Evolutionary conservation across 441 rosid species (phyloP).

Genomic region (Codiaeum variegatum): DNA sequence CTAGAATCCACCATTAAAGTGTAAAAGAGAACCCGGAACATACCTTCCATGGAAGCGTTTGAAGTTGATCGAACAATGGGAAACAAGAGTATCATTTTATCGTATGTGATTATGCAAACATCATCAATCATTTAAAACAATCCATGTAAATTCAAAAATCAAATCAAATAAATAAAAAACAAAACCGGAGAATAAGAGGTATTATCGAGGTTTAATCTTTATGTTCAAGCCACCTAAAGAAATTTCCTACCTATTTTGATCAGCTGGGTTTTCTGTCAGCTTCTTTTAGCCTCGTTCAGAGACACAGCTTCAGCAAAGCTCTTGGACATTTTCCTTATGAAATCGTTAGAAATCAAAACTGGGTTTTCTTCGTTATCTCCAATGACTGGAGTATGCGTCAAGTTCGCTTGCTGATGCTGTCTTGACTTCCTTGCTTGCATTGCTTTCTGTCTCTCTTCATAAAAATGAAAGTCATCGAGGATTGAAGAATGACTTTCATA

Average conservation of each 20-base stretch:
- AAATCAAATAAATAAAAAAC: not conserved
- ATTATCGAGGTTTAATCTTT: constrained; percentile 14
- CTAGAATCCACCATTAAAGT: not conserved
- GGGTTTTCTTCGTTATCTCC: constrained; percentile 23
- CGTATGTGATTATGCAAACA: not conserved
- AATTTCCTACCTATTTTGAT: constrained; percentile 11
- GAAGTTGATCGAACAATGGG: not conserved
- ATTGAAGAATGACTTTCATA: constrained; percentile 54
- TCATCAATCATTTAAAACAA: constrained; percentile 13
- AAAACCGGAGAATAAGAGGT: not conserved
- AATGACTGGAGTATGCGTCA: constrained; percentile 15
- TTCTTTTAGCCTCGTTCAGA: constrained; percentile 30
- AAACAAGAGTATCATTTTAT: not conserved
- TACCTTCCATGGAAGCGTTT: not conserved
- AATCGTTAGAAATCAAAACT: constrained; percentile 33
- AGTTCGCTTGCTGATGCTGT: constrained; percentile 33
- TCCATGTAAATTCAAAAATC: constrained; percentile 7
- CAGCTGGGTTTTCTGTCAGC: constrained; percentile 11
- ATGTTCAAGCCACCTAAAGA: constrained; percentile 1
- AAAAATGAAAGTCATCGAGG: constrained; percentile 74
- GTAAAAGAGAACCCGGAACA: too few species aligned
- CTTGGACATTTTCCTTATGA: constrained; percentile 45
- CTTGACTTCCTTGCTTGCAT: constrained; percentile 68
- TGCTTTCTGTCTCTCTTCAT: constrained; percentile 72
- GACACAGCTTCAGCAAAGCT: constrained; percentile 61